A percentile compares a stretch with the other conserved stretches of the same genome.
Conservation (phyloP, 345 rosid genomes). For the Microcos paniculata region DNA sequence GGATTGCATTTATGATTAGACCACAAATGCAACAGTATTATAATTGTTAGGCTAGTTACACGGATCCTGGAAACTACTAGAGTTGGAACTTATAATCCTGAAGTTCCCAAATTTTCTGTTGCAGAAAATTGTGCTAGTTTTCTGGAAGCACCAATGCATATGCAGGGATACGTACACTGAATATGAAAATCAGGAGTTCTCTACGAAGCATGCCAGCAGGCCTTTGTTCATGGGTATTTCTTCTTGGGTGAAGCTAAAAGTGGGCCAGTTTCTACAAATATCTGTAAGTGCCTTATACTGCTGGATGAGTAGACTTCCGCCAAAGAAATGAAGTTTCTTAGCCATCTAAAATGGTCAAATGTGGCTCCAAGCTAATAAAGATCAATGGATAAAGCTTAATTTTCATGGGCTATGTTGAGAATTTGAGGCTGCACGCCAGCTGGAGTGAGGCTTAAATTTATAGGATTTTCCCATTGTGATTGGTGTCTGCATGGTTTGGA, state of each 20-base stretch:
- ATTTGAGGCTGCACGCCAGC: not conserved
- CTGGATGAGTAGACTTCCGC: not conserved
- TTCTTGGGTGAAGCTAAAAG: slow-evolving; percentile 11
- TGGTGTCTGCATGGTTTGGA: not conserved
- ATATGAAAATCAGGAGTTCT: not conserved
- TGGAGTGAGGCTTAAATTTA: not conserved
- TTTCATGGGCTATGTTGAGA: not conserved
- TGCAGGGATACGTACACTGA: slow-evolving; percentile 16
- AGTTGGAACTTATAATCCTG: slow-evolving; percentile 1
- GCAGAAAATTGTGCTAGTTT: slow-evolving; percentile 13
- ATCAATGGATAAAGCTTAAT: not conserved
- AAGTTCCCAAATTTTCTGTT: slow-evolving; percentile 1
- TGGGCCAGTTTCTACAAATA: not conserved
- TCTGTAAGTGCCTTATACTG: not conserved
- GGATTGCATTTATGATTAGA: not conserved
- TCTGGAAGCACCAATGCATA: slow-evolving; percentile 12
- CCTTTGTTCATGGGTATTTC: slow-evolving; percentile 9
- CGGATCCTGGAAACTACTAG: not conserved
- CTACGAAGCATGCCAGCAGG: not conserved
- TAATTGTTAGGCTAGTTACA: no score
- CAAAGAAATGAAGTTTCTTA: not conserved
- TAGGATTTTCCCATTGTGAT: not conserved
- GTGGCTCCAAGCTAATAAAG: not conserved
- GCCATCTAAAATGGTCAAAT: slow-evolving; percentile 3
- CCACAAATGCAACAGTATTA: not conserved